Percentiles rank a stretch among this genome's conserved stretches.
These are phyloP conservation scores for Alternaria gansuensis DNA, from an alignment of 2,329 filamentous ascomycete species.

Conservation along the genomic window DNA sequence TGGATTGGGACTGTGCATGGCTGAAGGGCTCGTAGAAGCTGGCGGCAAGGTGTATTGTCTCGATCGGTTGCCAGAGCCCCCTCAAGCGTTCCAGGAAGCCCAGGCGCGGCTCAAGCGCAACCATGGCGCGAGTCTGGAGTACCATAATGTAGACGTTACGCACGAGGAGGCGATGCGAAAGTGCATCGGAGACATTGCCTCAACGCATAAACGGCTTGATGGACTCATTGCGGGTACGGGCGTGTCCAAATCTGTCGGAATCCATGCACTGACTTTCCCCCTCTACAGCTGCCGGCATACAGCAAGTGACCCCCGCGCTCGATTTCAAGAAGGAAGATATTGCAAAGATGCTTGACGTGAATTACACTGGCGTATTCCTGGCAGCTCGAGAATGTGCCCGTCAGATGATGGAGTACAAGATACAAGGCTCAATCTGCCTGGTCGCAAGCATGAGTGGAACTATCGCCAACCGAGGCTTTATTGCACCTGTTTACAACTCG, in stretches of 20 bases:
- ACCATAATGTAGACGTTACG: slow-evolving; percentile 81
- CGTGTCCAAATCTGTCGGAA: neutral
- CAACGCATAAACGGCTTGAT: slow-evolving; percentile 74
- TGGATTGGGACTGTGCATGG: slow-evolving; percentile 74
- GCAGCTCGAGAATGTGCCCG: slow-evolving; percentile 67
- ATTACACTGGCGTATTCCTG: slow-evolving; percentile 68
- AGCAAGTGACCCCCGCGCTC: slow-evolving; percentile 81
- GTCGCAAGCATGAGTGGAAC: slow-evolving; percentile 70
- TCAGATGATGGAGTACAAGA: slow-evolving; percentile 67
- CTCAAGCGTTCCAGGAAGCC: slow-evolving; percentile 68
- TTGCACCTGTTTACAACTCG: slow-evolving; percentile 75
- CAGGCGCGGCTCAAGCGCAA: slow-evolving; percentile 67
- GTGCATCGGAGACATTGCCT: slow-evolving; percentile 72
- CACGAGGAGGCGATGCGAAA: slow-evolving; percentile 71
- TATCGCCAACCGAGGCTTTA: slow-evolving; percentile 68
- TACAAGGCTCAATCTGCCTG: slow-evolving; percentile 66
- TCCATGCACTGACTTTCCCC: neutral
- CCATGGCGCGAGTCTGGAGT: slow-evolving; percentile 71
- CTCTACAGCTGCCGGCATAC: slow-evolving; percentile 70
- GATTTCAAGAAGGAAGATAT: slow-evolving; percentile 72
- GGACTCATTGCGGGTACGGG: slow-evolving; percentile 70
- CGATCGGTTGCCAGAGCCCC: slow-evolving; percentile 66
- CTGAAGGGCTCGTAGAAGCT: slow-evolving; percentile 76
- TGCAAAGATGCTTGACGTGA: slow-evolving; percentile 67
- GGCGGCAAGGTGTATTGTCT: slow-evolving; percentile 75